These are phyloP conservation scores for Boletus pseudopeckii DNA, from an alignment of 768 basidiomycete species.

Conservation along the genomic window DNA sequence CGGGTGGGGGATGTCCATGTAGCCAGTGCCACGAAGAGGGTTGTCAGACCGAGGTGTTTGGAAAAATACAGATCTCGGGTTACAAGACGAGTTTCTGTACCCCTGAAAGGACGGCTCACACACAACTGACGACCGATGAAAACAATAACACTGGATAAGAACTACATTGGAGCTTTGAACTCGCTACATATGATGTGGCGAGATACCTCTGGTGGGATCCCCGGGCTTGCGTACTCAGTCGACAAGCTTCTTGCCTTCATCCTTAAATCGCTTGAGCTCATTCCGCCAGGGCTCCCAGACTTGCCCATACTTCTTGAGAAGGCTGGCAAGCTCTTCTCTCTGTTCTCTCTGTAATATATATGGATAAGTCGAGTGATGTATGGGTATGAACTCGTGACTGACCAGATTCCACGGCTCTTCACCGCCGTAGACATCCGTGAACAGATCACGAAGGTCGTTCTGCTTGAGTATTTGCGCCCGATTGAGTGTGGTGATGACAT, in stretches of 20 bases:
- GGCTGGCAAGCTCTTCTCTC: conserved; percentile 64
- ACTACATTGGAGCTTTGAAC: neutral
- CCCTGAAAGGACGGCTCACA: neutral
- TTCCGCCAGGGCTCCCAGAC: conserved; percentile 83
- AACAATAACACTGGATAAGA: neutral
- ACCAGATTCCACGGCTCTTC: conserved; percentile 84
- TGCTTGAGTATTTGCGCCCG: conserved; percentile 69
- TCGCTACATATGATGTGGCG: neutral
- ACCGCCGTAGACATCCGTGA: conserved; percentile 85
- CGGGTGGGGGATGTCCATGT: conserved; percentile 7
- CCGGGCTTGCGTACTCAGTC: conserved; percentile 18
- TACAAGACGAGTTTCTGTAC: neutral
- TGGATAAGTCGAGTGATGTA: neutral
- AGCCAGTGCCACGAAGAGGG: conserved; percentile 12
- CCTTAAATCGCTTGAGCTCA: conserved; percentile 74
- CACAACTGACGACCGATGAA: neutral
- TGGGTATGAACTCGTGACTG: conserved; percentile 30
- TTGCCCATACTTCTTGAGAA: conserved; percentile 84
- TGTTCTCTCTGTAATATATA: conserved; percentile 64
- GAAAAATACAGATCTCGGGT: too few species aligned
- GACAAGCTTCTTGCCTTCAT: conserved; percentile 60
- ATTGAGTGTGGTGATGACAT: conserved; percentile 77
- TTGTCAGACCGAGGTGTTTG: neutral
- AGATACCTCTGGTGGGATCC: neutral
- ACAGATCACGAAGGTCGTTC: conserved; percentile 72